Conservation (phyloP, 371 early-diverging fungal species). For the Mortierella sp. region DNA sequence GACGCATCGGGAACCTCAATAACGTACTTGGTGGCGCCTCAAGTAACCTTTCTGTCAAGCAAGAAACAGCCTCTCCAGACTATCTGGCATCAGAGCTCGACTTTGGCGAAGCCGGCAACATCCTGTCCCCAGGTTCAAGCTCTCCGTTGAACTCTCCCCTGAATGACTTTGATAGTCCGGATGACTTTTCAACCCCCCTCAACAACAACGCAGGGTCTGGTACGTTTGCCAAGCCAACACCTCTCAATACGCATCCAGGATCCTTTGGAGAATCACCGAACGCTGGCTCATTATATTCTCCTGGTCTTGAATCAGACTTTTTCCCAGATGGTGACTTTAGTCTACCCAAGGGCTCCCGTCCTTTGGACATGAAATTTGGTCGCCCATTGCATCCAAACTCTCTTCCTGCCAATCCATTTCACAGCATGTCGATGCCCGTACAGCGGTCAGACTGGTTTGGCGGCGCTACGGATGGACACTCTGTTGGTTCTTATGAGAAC, state of each 20-base stretch:
- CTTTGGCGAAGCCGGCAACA: constrained; percentile 47
- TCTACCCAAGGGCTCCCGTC: constrained; percentile 31
- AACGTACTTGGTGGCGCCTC: constrained; percentile 4
- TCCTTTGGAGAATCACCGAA: constrained; percentile 53
- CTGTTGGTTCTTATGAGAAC: constrained; percentile 48
- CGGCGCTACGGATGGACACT: constrained; percentile 48
- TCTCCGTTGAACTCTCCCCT: constrained; percentile 48
- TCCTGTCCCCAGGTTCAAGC: constrained; percentile 50
- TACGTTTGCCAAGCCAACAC: constrained; percentile 16
- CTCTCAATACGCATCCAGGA: constrained; percentile 35
- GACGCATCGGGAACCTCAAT: constrained; percentile 37
- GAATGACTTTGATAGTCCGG: constrained; percentile 52
- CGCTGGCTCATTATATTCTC: constrained; percentile 46
- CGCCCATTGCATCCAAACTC: constrained; percentile 41
- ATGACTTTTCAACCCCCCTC: constrained; percentile 30
- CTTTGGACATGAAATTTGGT: constrained; percentile 48
- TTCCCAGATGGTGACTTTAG: constrained; percentile 54
- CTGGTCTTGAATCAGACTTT: constrained; percentile 45
- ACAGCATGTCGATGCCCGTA: constrained; percentile 55
- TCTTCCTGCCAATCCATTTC: constrained; percentile 35
- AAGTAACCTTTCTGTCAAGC: constrained; percentile 29
- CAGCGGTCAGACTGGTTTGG: constrained; percentile 50
- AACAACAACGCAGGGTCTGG: not conserved
- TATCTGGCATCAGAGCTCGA: constrained; percentile 46
- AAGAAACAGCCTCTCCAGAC: constrained; percentile 52